These are phyloP conservation scores for Juncus effusus DNA, from an alignment of 176 grass and related monocot species.

Conservation along the genomic window DNA sequence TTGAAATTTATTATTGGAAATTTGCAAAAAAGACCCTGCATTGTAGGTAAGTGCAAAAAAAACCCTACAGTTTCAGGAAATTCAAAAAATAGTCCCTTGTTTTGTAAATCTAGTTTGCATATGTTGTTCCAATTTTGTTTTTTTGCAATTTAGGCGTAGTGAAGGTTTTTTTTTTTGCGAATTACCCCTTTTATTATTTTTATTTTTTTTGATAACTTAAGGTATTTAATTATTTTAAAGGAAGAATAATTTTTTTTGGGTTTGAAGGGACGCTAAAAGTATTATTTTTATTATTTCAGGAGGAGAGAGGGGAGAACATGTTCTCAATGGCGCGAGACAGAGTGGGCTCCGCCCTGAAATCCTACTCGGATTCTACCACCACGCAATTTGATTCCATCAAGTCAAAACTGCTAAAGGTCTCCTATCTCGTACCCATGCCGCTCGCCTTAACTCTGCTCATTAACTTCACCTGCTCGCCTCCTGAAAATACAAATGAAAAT, in stretches of 20 bases:
- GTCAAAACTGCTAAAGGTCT: slow-evolving; percentile 77
- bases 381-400: slow-evolving; percentile 55
- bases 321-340: slow-evolving; percentile 59
- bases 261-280: too few species aligned
- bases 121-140: too few species aligned
- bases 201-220: not conserved
- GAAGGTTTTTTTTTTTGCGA: slow-evolving; percentile 1
- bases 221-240: too few species aligned
- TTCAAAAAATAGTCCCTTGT: too few species aligned
- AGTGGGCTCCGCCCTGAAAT: slow-evolving; percentile 68
- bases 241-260: too few species aligned
- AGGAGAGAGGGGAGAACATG: slow-evolving; percentile 78
- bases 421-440: slow-evolving; percentile 81
- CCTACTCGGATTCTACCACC: slow-evolving; percentile 36
- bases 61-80: too few species aligned
- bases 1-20: not conserved
- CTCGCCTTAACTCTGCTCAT: slow-evolving; percentile 68
- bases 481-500: too few species aligned
- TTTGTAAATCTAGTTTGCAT: too few species aligned
- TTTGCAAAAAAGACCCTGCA: too few species aligned
- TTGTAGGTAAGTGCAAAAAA: too few species aligned
- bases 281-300: slow-evolving; percentile 31
- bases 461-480: slow-evolving; percentile 43
- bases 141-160: too few species aligned
- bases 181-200: not conserved